phyloP scores from a whole-genome alignment of 148 eudicot species.

The Rhododendron griersonianum region DNA sequence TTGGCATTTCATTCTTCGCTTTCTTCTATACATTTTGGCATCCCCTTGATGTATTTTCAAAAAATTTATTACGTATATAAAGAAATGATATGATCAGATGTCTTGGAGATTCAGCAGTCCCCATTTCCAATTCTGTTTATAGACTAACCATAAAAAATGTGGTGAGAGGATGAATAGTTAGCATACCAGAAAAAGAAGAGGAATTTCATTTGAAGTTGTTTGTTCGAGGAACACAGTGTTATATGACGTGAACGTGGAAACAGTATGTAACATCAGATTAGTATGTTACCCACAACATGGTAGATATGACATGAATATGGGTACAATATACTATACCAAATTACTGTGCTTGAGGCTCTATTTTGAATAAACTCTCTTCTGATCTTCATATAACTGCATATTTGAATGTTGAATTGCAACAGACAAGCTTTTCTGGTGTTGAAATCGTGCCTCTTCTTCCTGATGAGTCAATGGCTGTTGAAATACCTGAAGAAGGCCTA shows the following conservation, averaged over 20 bases:
- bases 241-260: not conserved
- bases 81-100: not conserved
- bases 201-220: not conserved
- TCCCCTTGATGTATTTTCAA: not conserved
- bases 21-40: not conserved
- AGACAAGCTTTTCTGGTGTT: conserved; percentile 97
- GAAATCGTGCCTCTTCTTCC: conserved; percentile 98
- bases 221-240: not conserved
- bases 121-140: not conserved
- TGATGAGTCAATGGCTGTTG: conserved; percentile 75
- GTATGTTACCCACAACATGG: not conserved
- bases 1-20: not conserved
- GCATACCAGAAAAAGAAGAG: not conserved
- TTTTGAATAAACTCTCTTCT: not conserved
- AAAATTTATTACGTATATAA: not conserved
- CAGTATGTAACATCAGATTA: not conserved
- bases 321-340: not conserved
- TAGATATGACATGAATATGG: not conserved
- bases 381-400: not conserved
- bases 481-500: conserved; percentile 93
- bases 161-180: not conserved
- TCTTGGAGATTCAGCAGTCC: not conserved
- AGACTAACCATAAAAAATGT: not conserved
- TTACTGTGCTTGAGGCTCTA: not conserved
- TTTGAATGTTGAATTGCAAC: conserved; percentile 13